Evolutionary conservation across 768 basidiomycete species (phyloP).

Genomic region (Tricholoma terreum): DNA sequence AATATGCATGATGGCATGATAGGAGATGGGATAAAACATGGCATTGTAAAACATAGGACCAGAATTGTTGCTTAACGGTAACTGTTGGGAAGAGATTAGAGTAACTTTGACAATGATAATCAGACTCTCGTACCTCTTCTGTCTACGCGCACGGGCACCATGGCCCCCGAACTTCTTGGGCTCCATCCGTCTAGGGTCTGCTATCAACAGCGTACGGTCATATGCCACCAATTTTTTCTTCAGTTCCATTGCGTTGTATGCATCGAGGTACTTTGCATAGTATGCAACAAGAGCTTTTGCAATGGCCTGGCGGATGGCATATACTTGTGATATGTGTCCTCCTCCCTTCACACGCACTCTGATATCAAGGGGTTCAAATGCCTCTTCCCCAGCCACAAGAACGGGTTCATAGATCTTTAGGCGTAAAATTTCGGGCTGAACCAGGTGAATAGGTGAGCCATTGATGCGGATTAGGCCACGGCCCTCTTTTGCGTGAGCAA

Average conservation of each 20-base stretch:
- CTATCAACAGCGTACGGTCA: slow-evolving; percentile 87
- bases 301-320: slow-evolving; percentile 98
- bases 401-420: slow-evolving; percentile 98
- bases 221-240: slow-evolving; percentile 98
- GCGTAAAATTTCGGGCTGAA: slow-evolving; percentile 93
- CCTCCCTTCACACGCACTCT: slow-evolving; percentile 98
- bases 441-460: slow-evolving; percentile 93
- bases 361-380: slow-evolving; percentile 87
- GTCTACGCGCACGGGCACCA: slow-evolving; percentile 97
- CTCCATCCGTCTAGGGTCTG: slow-evolving; percentile 96
- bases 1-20: slow-evolving; percentile 34
- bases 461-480: slow-evolving; percentile 96
- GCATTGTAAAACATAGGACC: slow-evolving; percentile 37
- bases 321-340: slow-evolving; percentile 98
- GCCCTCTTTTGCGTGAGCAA: slow-evolving; percentile 95
- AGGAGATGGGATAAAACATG: slow-evolving; percentile 42
- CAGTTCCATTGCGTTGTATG: slow-evolving; percentile 93
- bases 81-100: slow-evolving; percentile 37
- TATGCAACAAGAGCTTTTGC: slow-evolving; percentile 97
- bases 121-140: slow-evolving; percentile 73
- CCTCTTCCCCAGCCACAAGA: slow-evolving; percentile 88
- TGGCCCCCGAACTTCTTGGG: slow-evolving; percentile 99
- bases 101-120: not conserved
- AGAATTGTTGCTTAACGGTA: slow-evolving; percentile 62
- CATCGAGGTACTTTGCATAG: slow-evolving; percentile 98